These are phyloP conservation scores for Malus sieversii DNA, from an alignment of 306 rosid genomes.

Conservation along the genomic window DNA sequence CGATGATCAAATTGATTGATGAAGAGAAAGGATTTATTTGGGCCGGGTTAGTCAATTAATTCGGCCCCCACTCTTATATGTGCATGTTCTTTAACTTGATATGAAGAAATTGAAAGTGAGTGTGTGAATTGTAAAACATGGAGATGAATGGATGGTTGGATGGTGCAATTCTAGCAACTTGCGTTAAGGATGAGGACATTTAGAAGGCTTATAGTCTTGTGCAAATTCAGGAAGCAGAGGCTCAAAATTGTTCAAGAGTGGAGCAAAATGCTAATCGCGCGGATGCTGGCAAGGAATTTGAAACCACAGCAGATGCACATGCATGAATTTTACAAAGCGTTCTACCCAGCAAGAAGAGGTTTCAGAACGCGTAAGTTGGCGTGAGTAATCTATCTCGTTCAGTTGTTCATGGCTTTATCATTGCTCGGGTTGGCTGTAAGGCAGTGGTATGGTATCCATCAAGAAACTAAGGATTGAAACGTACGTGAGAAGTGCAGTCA, in stretches of 20 bases:
- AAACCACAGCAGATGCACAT: no score
- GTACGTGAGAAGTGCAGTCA: background rate
- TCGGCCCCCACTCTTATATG: background rate
- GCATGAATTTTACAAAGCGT: slow-evolving; percentile 21
- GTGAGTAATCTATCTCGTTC: slow-evolving; percentile 9
- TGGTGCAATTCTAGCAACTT: slow-evolving; percentile 1
- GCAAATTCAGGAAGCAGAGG: slow-evolving; percentile 2
- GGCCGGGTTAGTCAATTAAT: background rate
- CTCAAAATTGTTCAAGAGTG: background rate
- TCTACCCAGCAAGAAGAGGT: slow-evolving; percentile 20
- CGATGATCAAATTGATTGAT: no score
- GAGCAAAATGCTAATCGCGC: background rate
- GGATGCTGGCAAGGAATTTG: background rate
- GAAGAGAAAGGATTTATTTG: background rate
- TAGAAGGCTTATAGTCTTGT: background rate
- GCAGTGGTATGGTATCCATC: slow-evolving; percentile 25
- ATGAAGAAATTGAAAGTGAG: no score
- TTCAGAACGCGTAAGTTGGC: slow-evolving; percentile 12
- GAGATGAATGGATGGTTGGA: background rate
- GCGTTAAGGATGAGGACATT: background rate
- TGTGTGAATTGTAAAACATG: background rate
- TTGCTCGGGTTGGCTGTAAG: slow-evolving; percentile 31
- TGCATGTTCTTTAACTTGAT: no score
- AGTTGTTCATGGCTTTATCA: slow-evolving; percentile 22
- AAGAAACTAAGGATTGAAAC: slow-evolving; percentile 23